Percentiles rank a stretch among this genome's conserved stretches.
Conservation (phyloP, 176 grass and related monocot genomes). For the Hsuehochloa calcarea region DNA sequence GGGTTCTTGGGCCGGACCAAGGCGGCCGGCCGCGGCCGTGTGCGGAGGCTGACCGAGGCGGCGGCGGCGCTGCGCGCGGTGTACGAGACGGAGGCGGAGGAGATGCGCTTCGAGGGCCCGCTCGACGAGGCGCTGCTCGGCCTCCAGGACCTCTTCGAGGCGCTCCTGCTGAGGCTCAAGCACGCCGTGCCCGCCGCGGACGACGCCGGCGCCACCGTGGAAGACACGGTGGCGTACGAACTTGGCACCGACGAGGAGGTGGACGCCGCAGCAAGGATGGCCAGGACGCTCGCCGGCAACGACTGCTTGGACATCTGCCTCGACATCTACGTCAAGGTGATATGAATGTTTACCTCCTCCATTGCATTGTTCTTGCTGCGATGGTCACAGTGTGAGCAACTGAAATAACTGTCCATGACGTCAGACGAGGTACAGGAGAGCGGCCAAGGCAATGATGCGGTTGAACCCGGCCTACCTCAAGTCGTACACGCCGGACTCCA, state of each 20-base stretch:
- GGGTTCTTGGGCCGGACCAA: conserved; percentile 65
- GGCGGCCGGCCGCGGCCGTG: conserved; percentile 39
- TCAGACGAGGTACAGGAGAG: conserved; percentile 62
- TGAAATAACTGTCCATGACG: conserved; percentile 15
- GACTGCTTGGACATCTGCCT: conserved; percentile 72
- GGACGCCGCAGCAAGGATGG: conserved; percentile 44
- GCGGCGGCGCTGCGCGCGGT: conserved; percentile 44
- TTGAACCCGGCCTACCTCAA: conserved; percentile 63
- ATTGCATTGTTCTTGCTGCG: neutral
- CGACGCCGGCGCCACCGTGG: neutral
- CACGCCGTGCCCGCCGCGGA: conserved; percentile 20
- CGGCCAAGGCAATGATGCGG: conserved; percentile 74
- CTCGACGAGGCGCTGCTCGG: conserved; percentile 60
- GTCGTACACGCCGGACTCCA: conserved; percentile 49
- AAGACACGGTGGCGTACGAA: neutral
- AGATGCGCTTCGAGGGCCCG: conserved; percentile 62
- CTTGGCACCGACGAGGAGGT: conserved; percentile 48
- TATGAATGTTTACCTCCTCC: neutral
- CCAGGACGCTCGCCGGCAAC: conserved; percentile 57
- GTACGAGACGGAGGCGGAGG: conserved; percentile 57
- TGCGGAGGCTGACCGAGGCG: conserved; percentile 48
- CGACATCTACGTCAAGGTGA: conserved; percentile 65
- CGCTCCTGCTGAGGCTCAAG: conserved; percentile 52
- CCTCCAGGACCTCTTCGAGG: conserved; percentile 60
- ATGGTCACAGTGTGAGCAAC: neutral